These are phyloP conservation scores for Kwoniella dejecticola DNA, from an alignment of 768 basidiomycete species.

Conservation along the genomic window DNA sequence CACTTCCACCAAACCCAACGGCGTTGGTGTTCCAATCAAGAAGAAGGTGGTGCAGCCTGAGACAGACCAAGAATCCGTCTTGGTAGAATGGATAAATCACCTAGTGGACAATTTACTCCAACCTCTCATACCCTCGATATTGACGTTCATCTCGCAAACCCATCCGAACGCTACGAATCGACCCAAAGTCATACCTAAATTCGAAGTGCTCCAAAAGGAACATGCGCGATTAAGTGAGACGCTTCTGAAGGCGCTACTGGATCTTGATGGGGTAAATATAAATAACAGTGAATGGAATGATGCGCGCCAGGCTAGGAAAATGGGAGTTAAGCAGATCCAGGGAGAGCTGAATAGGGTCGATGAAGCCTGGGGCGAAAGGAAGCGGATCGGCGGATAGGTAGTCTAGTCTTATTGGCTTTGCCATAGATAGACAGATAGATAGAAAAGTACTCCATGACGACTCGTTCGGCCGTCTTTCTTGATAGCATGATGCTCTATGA, in stretches of 20 bases:
- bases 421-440: too few species aligned
- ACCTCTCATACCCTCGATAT: slow-evolving; percentile 35
- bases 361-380: slow-evolving; percentile 63
- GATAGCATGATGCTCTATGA: too few species aligned
- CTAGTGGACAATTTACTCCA: slow-evolving; percentile 28
- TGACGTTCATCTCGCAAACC: slow-evolving; percentile 35
- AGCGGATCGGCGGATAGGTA: slow-evolving; percentile 23
- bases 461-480: too few species aligned
- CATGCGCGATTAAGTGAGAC: slow-evolving; percentile 73
- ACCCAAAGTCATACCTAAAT: slow-evolving; percentile 41
- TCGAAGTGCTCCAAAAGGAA: slow-evolving; percentile 56
- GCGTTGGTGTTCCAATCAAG: slow-evolving; percentile 17
- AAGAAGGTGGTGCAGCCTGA: slow-evolving; percentile 42
- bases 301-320: slow-evolving; percentile 78
- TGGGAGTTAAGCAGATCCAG: slow-evolving; percentile 84
- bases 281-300: slow-evolving; percentile 70
- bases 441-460: too few species aligned
- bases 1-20: slow-evolving; percentile 20
- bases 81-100: slow-evolving; percentile 35
- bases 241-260: slow-evolving; percentile 80
- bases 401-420: too few species aligned
- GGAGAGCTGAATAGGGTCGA: slow-evolving; percentile 77
- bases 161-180: slow-evolving; percentile 36
- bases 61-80: slow-evolving; percentile 37
- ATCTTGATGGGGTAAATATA: slow-evolving; percentile 76